Conservation (phyloP, 306 rosid species). For the Fragaria ananassa region DNA sequence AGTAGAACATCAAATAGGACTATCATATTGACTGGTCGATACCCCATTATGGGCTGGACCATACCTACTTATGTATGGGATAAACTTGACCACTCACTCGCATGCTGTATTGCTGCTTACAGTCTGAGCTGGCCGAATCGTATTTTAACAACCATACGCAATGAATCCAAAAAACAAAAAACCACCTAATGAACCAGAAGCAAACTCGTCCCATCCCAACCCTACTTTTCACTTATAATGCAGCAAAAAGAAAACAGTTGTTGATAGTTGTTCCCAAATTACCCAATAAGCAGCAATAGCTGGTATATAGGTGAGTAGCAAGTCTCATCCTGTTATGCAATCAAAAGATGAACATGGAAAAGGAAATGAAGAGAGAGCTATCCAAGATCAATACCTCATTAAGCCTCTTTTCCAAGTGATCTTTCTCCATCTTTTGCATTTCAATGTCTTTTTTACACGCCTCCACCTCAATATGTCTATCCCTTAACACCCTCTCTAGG, state of each 20-base stretch:
- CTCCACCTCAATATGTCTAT: slow-evolving; percentile 56
- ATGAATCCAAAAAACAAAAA: background rate
- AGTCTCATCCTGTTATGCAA: background rate
- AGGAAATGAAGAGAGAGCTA: background rate
- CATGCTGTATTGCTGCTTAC: background rate
- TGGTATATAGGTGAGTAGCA: background rate
- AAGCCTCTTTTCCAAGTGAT: slow-evolving; percentile 48
- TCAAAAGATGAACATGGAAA: background rate
- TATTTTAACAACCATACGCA: background rate
- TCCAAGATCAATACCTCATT: slow-evolving; percentile 63
- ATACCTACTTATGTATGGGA: background rate
- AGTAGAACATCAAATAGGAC: background rate
- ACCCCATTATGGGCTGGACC: background rate
- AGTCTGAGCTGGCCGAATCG: background rate
- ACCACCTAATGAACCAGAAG: background rate
- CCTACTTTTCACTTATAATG: background rate
- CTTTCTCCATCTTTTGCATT: slow-evolving; percentile 52
- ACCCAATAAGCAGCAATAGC: background rate
- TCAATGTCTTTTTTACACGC: slow-evolving; percentile 61
- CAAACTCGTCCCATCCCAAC: background rate
- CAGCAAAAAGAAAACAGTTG: background rate
- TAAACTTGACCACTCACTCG: background rate
- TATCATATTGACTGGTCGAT: background rate
- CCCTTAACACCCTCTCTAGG: slow-evolving; percentile 57
- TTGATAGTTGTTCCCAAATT: background rate